Evolutionary conservation across 768 basidiomycete species (phyloP), one percentile per base, ranked within the genome.

Genomic region (Pisolithus microcarpus): DNA sequence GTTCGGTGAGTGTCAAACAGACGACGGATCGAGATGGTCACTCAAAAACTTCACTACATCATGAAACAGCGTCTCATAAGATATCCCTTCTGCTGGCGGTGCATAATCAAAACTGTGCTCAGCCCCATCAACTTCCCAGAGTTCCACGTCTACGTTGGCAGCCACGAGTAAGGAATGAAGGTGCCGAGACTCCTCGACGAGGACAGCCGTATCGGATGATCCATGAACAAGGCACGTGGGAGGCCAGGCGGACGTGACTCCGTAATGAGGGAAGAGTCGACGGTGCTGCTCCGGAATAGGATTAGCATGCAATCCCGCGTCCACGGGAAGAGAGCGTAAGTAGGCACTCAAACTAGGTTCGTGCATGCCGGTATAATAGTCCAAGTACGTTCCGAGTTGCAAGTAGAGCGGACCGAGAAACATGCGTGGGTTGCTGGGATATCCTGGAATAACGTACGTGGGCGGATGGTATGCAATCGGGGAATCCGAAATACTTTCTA

Each of bases 361-460:
- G 47, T 72, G 66, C 11, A 44, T 43, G 13, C 73, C 72, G 0
- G 81, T 80, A 57, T 74, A 78, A 56, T 83, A 84, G 63, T 86
- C 83, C 1, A 84, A 57, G 42, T 68, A 77, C 3, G 59, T 61
- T 16, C 82, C 85, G 16, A 78, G 68, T 60, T 87, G 84, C 19
- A 82, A 65, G 52, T 79, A 83, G 9, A 85, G 65, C 4, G 80
- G 72, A 13, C 72, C 63, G 39, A 85, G 67, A 16, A 75, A 68
- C 81, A 80, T 81, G 39, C 84, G 77, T 5, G 79, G 78, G 56
- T 82, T 81, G 1, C 79, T 76, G 4, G 83, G 82, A 56, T 74
- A 79, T 13, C 81, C 80, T 0, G 82, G 81, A 2, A 72, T 80
- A 8, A 61, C 66, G 19, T 75, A 70, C 18, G 69, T 69, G 6